Evolutionary conservation across 176 grass and related monocot species (phyloP), one percentile per base, ranked within the genome.

Genomic region (Chloris gayana): DNA sequence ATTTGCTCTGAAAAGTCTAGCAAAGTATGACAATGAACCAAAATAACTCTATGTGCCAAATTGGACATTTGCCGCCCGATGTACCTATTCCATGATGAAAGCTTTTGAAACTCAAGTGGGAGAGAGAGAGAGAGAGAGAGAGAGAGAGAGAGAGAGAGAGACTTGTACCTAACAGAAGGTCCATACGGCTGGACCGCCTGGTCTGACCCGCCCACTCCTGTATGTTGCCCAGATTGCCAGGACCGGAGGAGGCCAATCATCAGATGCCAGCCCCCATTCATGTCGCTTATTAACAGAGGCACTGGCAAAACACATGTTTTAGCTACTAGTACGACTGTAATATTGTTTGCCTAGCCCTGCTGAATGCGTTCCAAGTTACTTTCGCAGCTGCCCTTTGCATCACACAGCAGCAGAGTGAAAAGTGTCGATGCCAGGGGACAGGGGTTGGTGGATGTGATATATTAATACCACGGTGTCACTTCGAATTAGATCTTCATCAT

Each of bases 401-500:
- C 68, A 38, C 35, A 30, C 49, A 14, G 21, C 49, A 14, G 21
- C 49, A 22, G 24, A 22, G 9, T 50, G 10, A 72, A 82, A 82
- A 82, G 57, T 27, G 24, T 14, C 39, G 7, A 10, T 13, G 14
- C 51, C 53, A 29, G 49, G 70, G 46, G 60, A 69, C 72, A 76
- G 13, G 72, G 25, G 72, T n/a, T 84, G 82, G 72, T 66, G 80
- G 70, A 39, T 24, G 26, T 46, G 19, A 67, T 31, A 14, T 66
- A 37, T 57, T 57, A 33, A 44, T 32, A 83, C 57, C 0, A 14
- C 37, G 14, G 5, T 84, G 63, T 84, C 50, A 5, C 26, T 60
- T 19, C 14, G 64, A 5, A 45, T 35, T 69, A 76, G 73, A 84
- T 77, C 64, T 84, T 60, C 64, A 84, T 76, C 73, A 70, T 77